Evolutionary conservation across 805 yeast species (phyloP), one percentile per base, ranked within the genome.

Genomic region (Starmerella vaccinii): DNA sequence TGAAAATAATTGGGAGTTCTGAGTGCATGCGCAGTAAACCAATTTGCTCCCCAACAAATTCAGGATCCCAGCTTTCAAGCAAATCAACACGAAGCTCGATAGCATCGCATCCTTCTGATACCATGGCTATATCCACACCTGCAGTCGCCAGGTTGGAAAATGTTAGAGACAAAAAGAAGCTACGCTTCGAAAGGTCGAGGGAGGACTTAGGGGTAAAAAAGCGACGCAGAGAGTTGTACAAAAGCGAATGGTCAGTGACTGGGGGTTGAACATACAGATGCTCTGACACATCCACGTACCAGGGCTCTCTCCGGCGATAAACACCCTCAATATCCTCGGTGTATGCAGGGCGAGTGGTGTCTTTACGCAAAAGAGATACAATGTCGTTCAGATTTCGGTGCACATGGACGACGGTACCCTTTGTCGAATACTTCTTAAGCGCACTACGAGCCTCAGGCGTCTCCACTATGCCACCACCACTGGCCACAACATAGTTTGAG

Each of bases 381-480:
- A 95, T 86, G 58, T 85, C 83, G 51, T 79, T 81, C 54, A 90
- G 76, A 60, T 85, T 84, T 57, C 99, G 81, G 65, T 90, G 97
- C 52, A 92, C 73, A 61, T 92, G 97, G 49, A 92, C 71, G 12
- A 92, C 97, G 56, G 84, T 75, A 23, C 84, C 84, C 21, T 68
- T 60, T 7, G 68, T 66, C 37, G 65, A 61, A 64, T 79, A 84
- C 7, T 71, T 63, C 58, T 80, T 74, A 64, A 92, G 71, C 7
- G 77, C 57, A 10, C 72, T 72, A 59, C 97, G 76, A 4, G 94
- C 79, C n/a, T 66, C 75, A 7, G 73, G 73, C 35, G 75, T 75
- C 67, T 90, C 97, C 24, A 92, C 95, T 53, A 92, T 73, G 9
- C 99, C 99, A 40, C 99, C 99, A 30, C 99, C 99, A 46, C 96